Evolutionary conservation across 2,329 filamentous ascomycete genomes (phyloP).

Genomic region (Trichoderma cornu-damae): DNA sequence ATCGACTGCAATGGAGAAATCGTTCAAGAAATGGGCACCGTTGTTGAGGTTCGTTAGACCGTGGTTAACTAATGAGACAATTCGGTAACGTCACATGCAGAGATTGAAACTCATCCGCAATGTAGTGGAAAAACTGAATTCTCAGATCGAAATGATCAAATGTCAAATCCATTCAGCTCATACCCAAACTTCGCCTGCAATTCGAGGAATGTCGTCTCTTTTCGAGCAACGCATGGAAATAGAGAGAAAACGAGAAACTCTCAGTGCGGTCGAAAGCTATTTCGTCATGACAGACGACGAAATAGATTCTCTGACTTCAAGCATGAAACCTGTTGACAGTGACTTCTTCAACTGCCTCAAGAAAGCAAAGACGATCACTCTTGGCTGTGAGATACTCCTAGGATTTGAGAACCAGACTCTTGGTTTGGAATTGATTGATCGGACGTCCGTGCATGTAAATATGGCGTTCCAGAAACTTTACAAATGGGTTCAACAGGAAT

Average conservation of each 20-base stretch:
- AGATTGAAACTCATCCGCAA: slow-evolving; percentile 81
- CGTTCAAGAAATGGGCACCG: slow-evolving; percentile 78
- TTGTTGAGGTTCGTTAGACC: slow-evolving; percentile 67
- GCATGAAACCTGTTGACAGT: slow-evolving; percentile 77
- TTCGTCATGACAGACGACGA: slow-evolving; percentile 85
- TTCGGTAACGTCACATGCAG: slow-evolving; percentile 38
- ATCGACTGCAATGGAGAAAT: slow-evolving; percentile 89
- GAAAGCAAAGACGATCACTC: slow-evolving; percentile 79
- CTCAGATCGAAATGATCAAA: slow-evolving; percentile 75
- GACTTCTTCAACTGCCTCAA: slow-evolving; percentile 72
- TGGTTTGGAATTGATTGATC: slow-evolving; percentile 85
- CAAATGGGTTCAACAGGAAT: slow-evolving; percentile 89
- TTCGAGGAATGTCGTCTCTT: slow-evolving; percentile 71
- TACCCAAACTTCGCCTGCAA: slow-evolving; percentile 64
- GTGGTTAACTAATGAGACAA: background rate
- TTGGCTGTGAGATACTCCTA: slow-evolving; percentile 82
- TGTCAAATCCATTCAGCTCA: slow-evolving; percentile 70
- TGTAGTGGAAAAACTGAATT: slow-evolving; percentile 73
- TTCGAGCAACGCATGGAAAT: slow-evolving; percentile 67
- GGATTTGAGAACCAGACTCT: slow-evolving; percentile 85
- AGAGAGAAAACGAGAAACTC: slow-evolving; percentile 72
- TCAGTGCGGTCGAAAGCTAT: slow-evolving; percentile 72
- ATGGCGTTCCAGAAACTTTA: slow-evolving; percentile 92
- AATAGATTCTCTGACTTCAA: slow-evolving; percentile 66
- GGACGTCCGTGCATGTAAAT: slow-evolving; percentile 81